Percentiles rank a stretch among this genome's conserved stretches.
phyloP scores from a whole-genome alignment of 805 yeast species.

The Saccharomycopsis babjevae region DNA sequence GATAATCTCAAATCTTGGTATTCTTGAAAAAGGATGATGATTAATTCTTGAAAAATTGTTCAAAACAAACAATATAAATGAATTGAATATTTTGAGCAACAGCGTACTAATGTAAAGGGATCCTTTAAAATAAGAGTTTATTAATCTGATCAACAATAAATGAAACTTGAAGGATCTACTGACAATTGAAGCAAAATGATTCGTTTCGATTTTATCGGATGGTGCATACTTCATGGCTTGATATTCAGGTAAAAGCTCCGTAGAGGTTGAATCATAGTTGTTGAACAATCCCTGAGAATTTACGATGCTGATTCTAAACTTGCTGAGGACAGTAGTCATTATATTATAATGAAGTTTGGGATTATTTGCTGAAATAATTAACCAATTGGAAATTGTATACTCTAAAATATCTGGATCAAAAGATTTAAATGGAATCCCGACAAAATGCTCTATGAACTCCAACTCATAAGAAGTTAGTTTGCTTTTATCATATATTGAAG shows the following conservation, averaged over 20 bases:
- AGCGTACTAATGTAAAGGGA: constrained; percentile 63
- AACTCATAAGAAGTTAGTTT: constrained; percentile 19
- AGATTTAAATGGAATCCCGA: constrained; percentile 58
- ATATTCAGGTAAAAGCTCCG: constrained; percentile 35
- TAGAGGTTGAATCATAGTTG: constrained; percentile 11
- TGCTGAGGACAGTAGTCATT: constrained; percentile 55
- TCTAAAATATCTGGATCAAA: constrained; percentile 45
- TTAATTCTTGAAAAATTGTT: constrained; percentile 47
- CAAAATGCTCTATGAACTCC: constrained; percentile 40
- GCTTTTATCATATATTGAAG: constrained; percentile 8
- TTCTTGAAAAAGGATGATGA: constrained; percentile 72
- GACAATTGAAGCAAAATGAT: constrained; percentile 40
- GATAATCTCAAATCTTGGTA: constrained; percentile 64
- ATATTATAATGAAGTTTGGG: constrained; percentile 48
- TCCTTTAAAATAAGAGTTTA: constrained; percentile 73
- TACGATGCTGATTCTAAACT: constrained; percentile 60
- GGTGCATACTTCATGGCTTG: constrained; percentile 84
- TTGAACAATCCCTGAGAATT: constrained; percentile 56
- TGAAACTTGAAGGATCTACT: constrained; percentile 55
- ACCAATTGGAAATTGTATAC: constrained; percentile 70
- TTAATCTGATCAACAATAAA: constrained; percentile 50
- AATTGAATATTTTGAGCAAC: constrained; percentile 56
- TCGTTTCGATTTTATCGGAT: constrained; percentile 51
- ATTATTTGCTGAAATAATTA: constrained; percentile 60
- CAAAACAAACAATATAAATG: constrained; percentile 49